These are phyloP conservation scores for Melastoma malabathricum DNA, from an alignment of 345 rosid genomes.

Conservation along the genomic window DNA sequence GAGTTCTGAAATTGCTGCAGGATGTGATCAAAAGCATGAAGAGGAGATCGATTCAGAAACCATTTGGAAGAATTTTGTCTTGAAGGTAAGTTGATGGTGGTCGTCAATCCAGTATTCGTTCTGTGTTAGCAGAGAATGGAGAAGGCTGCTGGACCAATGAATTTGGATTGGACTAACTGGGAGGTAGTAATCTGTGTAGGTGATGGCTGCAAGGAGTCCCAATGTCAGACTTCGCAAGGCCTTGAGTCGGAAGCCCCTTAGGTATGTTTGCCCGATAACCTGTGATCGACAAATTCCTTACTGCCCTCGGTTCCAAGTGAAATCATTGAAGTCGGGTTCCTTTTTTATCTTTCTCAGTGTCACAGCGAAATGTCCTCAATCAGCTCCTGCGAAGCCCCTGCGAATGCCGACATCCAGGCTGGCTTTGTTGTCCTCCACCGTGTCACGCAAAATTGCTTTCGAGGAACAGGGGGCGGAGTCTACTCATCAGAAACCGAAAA, in stretches of 20 bases:
- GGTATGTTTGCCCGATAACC: slow-evolving; percentile 18
- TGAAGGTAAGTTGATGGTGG: slow-evolving; percentile 43
- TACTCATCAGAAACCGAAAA: slow-evolving; percentile 14
- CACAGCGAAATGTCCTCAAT: slow-evolving; percentile 49
- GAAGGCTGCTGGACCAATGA: neutral
- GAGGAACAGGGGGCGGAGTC: slow-evolving; percentile 25
- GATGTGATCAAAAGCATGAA: slow-evolving; percentile 93
- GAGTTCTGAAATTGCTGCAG: slow-evolving; percentile 15
- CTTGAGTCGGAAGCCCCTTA: slow-evolving; percentile 29
- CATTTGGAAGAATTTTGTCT: slow-evolving; percentile 71
- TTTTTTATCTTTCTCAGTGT: slow-evolving; percentile 16
- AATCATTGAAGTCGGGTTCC: neutral
- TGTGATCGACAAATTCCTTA: neutral
- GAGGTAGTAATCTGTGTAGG: slow-evolving; percentile 28
- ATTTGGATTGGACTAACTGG: neutral
- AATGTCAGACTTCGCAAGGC: slow-evolving; percentile 53
- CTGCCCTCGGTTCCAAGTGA: neutral
- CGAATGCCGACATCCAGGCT: slow-evolving; percentile 47
- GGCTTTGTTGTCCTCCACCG: slow-evolving; percentile 66
- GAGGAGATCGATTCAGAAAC: slow-evolving; percentile 78
- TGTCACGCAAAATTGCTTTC: slow-evolving; percentile 28
- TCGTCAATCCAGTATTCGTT: neutral
- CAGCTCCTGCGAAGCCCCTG: slow-evolving; percentile 75
- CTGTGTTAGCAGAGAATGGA: neutral
- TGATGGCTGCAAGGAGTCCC: slow-evolving; percentile 98